A percentile compares a stretch with the other conserved stretches of the same genome.
Conservation (phyloP, 768 basidiomycete genomes). For the Tricholoma sp. region DNA sequence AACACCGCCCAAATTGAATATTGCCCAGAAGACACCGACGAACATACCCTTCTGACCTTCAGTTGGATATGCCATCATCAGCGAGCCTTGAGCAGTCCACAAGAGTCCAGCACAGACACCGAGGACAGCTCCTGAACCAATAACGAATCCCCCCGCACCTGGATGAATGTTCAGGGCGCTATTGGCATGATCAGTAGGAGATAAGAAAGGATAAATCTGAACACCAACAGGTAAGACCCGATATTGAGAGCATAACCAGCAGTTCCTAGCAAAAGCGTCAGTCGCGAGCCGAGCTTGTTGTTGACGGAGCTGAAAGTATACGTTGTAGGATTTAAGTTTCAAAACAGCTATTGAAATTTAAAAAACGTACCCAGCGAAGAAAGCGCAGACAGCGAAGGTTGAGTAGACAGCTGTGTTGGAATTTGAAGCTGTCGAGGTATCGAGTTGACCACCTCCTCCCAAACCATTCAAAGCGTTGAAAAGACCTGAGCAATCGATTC, state of each 20-base stretch:
- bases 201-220: not conserved
- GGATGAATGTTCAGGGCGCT: conserved; percentile 72
- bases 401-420: conserved; percentile 65
- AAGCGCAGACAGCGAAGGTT: conserved; percentile 40
- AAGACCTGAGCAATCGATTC: conserved; percentile 41
- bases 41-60: conserved; percentile 75
- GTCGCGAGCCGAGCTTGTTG: conserved; percentile 69
- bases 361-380: conserved; percentile 28
- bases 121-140: conserved; percentile 67
- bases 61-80: conserved; percentile 82
- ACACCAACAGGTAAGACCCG: conserved; percentile 61
- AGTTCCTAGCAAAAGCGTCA: conserved; percentile 72
- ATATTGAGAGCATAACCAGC: conserved; percentile 75
- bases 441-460: conserved; percentile 74
- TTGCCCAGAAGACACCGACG: conserved; percentile 79
- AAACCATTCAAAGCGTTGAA: conserved; percentile 80
- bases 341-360: not conserved
- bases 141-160: conserved; percentile 57
- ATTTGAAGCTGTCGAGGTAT: conserved; percentile 61
- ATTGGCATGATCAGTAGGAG: not conserved
- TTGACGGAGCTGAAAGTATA: conserved; percentile 55
- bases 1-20: conserved; percentile 80
- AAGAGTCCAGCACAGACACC: conserved; percentile 69
- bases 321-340: not conserved
- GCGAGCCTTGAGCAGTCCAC: conserved; percentile 79